Base-by-base conservation (phyloP, 2,329 filamentous ascomycete species). In the Xylaria sp. region DNA sequence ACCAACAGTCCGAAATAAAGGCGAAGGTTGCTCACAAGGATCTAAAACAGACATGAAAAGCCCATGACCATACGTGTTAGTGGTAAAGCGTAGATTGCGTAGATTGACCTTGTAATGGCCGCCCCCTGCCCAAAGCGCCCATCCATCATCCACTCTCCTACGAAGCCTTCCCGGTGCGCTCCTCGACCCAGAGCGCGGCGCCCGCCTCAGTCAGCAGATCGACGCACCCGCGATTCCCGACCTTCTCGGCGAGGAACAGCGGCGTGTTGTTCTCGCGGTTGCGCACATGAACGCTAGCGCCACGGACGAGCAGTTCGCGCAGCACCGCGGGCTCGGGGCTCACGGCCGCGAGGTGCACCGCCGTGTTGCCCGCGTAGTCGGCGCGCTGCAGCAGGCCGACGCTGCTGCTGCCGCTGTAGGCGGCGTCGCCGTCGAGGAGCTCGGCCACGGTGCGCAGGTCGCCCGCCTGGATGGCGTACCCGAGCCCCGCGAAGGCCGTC, bases 331-430 rank as follows among this genome's bases (percentile, higher is more conserved):
- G 78, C 65, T 85, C 82, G 20, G 86, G 72, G 1, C 84, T 82
- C 5, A 88, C 83, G 33, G 86, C 85, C 1, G 86, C 87, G 2
- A 89, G 82, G 73, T 89, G 87, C 42, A 87, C 79, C 3, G 84
- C 84, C 29, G 92, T 95, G 79, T 95, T 96, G 53, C 92, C 92
- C 22, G 91, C 91, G 76, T 95, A 95, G 79, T 96, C 92, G 33
- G 87, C 86, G 69, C 90, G 89, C 74, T 92, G 92, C 50, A 96
- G 84, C 22, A 96, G 83, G 79, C 86, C 87, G 64, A 86, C 77
- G 67, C 76, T 73, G 61, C 75, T 81, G 68, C 89, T 86, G 72
- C 92, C 89, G 44, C 86, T 55, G n/a, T 57, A 20, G 6, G 47
- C 5, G 67, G 89, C 86, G 73, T 92, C 90, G 49, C 85, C 85